Evolutionary conservation across 2,329 filamentous ascomycete species (phyloP), one percentile per base, ranked within the genome.

Genomic region (Diplodia corticola): DNA sequence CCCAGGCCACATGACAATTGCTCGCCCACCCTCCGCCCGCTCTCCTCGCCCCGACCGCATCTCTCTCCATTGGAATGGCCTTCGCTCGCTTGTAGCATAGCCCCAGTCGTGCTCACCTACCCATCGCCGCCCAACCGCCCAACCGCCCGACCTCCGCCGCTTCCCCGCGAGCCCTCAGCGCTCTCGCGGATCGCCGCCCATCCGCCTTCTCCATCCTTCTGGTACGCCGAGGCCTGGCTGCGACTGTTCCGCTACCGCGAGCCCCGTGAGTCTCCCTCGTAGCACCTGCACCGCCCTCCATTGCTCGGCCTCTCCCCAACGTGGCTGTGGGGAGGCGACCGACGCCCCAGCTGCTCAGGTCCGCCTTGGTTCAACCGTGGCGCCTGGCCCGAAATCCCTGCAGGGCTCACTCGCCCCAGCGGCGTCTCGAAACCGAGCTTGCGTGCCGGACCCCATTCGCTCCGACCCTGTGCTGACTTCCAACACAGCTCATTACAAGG

Each of bases 351-450:
- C 35, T 40, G 40, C 33, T 37, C 40, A 35, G 35, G 44, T 61
- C 57, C 44, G 57, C 57, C 57, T 61, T 61, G 57, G 44, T 20
- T 61, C 57, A 61, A 61, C 57, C 57, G 57, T 61, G 57, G 55
- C 55, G 22, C 40, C 55, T 48, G 35, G 46, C 6, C 17, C 55
- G 24, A 46, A 22, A 30, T 30, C 26, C 40, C 28, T 46, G 40
- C 40, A 60, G 55, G 53, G 55, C 55, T 28, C 20, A 15, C 20
- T 60, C 40, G 15, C 37, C 6, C 53, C 37, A 20, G 20, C 10
- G 5, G 13, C 53, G 24, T 40, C n/a, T n/a, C 37, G 37, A 20
- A 48, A 46, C 22, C 30, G 24, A 30, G 24, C 40, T 33, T 48
- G 22, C 6, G 12, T n/a, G 4, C 22, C 37, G 17, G 26, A 15